Evolutionary conservation across 2,329 filamentous ascomycete species (phyloP), one percentile per base, ranked within the genome.

Genomic region (Pyricularia grisea): DNA sequence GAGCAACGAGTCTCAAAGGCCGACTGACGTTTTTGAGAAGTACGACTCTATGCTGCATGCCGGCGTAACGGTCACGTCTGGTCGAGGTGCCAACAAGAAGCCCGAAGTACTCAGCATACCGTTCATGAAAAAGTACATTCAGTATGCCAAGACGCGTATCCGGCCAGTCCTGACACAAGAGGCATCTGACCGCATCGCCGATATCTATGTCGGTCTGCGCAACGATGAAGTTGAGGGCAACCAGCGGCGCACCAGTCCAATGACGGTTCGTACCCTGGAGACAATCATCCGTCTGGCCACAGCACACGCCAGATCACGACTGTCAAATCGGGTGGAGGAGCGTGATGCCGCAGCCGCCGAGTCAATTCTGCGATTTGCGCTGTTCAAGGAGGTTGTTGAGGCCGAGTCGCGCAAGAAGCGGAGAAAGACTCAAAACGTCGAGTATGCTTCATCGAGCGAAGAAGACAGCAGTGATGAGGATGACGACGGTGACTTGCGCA

Each of bases 101-200:
- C 88, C 92, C 5, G 93, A 97, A 78, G 92, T 99, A 17, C 83
- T 99, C 68, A 97, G 92, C 80, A 97, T 99, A 71, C 92, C 94
- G 0, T 99, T 99, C 80, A 93, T 99, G 84, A 99, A 99, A 83
- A 99, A 99, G 81, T 99, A 97, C 79, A 96, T 99, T 65, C 95
- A 99, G 77, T 99, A 99, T 78, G 93, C 95, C 72, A 99, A 99
- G 82, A 91, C 88, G 50, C 85, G 95, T 76, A 87, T 97, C 75
- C 96, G 93, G 85, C 95, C 95, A 0, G 83, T 97, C 60, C 83
- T 99, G 71, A 97, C 94, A 0, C 93, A 95, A 76, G 93, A 93
- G 64, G 94, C 95, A 6, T 92, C 93, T 12, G 93, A 97, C 74
- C 92, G 96, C 72, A 97, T 99, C 75, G 90, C 94, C 55, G 87